Percentiles rank a stretch among this genome's conserved stretches.
These are phyloP conservation scores for Penicillium sp. DNA, from an alignment of 2,329 filamentous ascomycete genomes.

Conservation along the genomic window DNA sequence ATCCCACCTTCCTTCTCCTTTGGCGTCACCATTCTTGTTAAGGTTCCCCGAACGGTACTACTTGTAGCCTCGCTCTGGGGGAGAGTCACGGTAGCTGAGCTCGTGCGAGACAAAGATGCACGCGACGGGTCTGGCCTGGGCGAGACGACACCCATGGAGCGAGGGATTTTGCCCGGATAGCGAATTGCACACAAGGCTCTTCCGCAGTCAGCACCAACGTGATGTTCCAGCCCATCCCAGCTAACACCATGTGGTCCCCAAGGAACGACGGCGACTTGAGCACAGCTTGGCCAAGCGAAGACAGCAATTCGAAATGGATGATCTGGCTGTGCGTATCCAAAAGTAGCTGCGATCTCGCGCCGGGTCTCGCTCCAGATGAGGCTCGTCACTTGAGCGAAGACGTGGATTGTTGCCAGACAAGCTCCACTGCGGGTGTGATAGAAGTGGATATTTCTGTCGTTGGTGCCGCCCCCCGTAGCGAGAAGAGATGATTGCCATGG, in stretches of 20 bases:
- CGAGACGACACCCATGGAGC: conserved; percentile 16
- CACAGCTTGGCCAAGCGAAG: conserved; percentile 91
- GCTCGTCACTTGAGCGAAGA: conserved; percentile 89
- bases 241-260: conserved; percentile 64
- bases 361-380: conserved; percentile 85
- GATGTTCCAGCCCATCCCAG: conserved; percentile 28
- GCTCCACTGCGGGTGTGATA: conserved; percentile 84
- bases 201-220: conserved; percentile 38
- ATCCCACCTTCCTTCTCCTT: conserved; percentile 54
- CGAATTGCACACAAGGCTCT: conserved; percentile 80
- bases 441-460: conserved; percentile 95
- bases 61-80: background rate
- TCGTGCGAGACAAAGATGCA: conserved; percentile 10
- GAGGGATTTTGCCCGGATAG: conserved; percentile 68
- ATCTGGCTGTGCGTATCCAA: conserved; percentile 89
- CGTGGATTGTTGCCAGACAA: conserved; percentile 84
- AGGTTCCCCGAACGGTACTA: conserved; percentile 12
- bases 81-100: background rate
- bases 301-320: conserved; percentile 88
- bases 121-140: conserved; percentile 13
- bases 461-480: conserved; percentile 89
- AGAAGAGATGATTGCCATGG: conserved; percentile 87
- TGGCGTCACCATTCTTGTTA: conserved; percentile 29
- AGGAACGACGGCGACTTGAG: conserved; percentile 79
- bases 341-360: conserved; percentile 87